Percentiles rank a stretch among this genome's conserved stretches.
phyloP scores from a whole-genome alignment of 306 rosid genomes.

The Rosa rugosa region DNA sequence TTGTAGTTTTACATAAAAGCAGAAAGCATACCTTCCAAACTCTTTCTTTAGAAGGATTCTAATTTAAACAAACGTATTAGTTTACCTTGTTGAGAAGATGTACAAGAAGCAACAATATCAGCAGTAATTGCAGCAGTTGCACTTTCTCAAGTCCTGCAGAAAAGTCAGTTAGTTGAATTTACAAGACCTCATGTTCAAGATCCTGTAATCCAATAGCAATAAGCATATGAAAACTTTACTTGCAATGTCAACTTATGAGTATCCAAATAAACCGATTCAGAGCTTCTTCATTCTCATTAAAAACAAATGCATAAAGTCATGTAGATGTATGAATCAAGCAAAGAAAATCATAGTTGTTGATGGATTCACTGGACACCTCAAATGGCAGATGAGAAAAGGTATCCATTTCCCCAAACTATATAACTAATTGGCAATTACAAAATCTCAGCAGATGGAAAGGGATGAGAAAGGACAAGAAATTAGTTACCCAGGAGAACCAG shows the following conservation, averaged over 20 bases:
- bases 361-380: neutral
- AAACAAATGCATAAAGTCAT: neutral
- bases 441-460: neutral
- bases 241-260: neutral
- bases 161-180: neutral
- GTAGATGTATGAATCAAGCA: neutral
- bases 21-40: neutral
- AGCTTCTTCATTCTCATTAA: neutral
- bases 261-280: neutral
- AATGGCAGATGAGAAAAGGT: neutral
- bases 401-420: neutral
- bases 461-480: slow-evolving; percentile 8
- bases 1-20: neutral
- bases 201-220: neutral
- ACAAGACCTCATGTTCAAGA: neutral
- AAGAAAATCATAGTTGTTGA: neutral
- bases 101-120: neutral
- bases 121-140: neutral
- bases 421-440: neutral
- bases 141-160: slow-evolving; percentile 6
- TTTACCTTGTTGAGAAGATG: slow-evolving; percentile 13
- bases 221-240: neutral
- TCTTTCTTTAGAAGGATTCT: neutral
- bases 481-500: slow-evolving; percentile 10
- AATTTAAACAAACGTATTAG: neutral